These are phyloP conservation scores for Trichoderma sp. DNA, from an alignment of 2,329 filamentous ascomycete genomes.

Conservation along the genomic window DNA sequence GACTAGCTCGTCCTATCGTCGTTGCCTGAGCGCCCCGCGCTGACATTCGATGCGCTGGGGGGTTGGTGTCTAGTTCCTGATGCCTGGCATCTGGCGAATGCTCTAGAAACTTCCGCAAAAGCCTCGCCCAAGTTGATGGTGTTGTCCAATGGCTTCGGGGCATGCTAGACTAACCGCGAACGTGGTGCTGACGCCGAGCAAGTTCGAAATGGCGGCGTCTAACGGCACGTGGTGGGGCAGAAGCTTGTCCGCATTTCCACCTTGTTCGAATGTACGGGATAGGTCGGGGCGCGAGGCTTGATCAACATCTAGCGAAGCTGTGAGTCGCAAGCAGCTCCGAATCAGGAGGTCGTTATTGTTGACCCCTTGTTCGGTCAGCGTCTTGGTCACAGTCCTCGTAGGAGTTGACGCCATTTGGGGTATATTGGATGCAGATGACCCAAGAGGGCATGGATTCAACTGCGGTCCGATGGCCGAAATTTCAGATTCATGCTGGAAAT, in stretches of 20 bases:
- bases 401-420: not conserved
- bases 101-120: slow-evolving; percentile 4
- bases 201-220: not conserved
- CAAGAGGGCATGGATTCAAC: not conserved
- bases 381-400: not conserved
- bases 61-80: not conserved
- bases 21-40: not conserved
- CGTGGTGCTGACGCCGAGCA: not conserved
- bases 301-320: not conserved
- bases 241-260: not conserved
- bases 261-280: not conserved
- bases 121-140: not conserved
- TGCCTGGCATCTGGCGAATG: not conserved
- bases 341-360: not conserved
- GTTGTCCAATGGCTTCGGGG: not conserved
- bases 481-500: not conserved
- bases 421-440: not conserved
- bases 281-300: not conserved
- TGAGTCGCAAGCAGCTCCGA: slow-evolving; percentile 6
- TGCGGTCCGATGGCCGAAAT: not conserved
- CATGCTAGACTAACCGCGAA: not conserved
- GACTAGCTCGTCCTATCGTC: not conserved
- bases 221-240: not conserved
- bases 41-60: not conserved
- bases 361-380: not conserved